phyloP scores from a whole-genome alignment of 345 rosid species.

The Eucalyptus marginata region DNA sequence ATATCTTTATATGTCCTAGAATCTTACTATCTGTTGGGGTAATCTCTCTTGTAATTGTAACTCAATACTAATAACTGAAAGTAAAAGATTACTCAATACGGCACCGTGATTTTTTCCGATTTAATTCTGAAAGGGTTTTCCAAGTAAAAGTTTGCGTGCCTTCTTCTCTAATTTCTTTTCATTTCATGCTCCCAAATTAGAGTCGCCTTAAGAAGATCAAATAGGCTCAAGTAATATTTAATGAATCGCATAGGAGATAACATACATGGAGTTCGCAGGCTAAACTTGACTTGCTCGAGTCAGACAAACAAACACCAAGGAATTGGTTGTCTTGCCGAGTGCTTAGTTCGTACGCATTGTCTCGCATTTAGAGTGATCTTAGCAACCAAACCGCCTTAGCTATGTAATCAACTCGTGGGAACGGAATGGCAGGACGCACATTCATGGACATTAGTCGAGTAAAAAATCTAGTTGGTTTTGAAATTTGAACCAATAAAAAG shows the following conservation, averaged over 20 bases:
- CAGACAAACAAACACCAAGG: neutral
- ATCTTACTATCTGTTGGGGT: neutral
- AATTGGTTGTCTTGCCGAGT: neutral
- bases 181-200: neutral
- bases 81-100: neutral
- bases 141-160: neutral
- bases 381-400: neutral
- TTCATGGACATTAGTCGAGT: neutral
- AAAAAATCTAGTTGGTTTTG: neutral
- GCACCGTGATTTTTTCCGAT: fast-evolving
- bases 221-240: neutral
- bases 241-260: neutral
- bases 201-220: neutral
- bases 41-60: neutral
- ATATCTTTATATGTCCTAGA: neutral
- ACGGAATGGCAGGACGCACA: neutral
- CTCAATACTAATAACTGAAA: fast-evolving
- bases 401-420: neutral
- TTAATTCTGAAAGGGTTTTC: neutral
- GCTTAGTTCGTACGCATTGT: neutral
- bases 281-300: neutral
- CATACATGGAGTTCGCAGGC: neutral
- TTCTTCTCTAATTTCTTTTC: neutral
- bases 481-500: neutral
- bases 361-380: neutral